Base-by-base conservation (phyloP, 2,329 filamentous ascomycete species). In the Monosporascus sp. region DNA sequence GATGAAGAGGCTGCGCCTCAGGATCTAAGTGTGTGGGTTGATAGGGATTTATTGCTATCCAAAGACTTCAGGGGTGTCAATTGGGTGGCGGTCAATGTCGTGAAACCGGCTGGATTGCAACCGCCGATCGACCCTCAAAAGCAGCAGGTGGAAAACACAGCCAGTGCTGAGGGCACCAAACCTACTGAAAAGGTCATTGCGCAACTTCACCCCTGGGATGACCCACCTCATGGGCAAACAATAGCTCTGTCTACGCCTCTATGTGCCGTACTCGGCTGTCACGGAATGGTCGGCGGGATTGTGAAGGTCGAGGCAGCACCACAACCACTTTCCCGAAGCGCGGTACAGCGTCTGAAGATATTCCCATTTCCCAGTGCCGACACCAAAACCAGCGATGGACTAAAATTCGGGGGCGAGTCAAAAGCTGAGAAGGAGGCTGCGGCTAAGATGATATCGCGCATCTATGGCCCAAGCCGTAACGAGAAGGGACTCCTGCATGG, bases 371-470 rank as follows among this genome's bases (percentile, higher is more conserved):
- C 83, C 3, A 74, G 78, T 1, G 70, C 75, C 48, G 71, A 73
- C 22, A 73, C 77, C 3, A 85, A 83, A 60, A 72, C 77, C 39
- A 80, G 77, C 37, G 79, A 86, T 46, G 87, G 87, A 0, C 77
- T 97, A 22, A 90, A 85, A 62, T 96, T 97, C 65, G 93, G 93
- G 5, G 90, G 91, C 15, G 90, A 96, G 62, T 89, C 90, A 0
- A 89, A 90, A 62, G 82, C 88, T 6, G 89, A 94, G 60, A 86
- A 86, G 50, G 90, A 96, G 65, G 90, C 91, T 60, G 84, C 85
- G 3, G 76, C 82, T 15, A 87, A 87, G 64, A 82, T 83, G 44
- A 85, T 96, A 56, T 82, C 83, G 57, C 80, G 85, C 11, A 80
- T 90, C 3, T 94, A 94, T 61, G 81, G 83, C 20, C 78, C 77